phyloP scores from a whole-genome alignment of 805 yeast genomes.

The Candida pini region DNA sequence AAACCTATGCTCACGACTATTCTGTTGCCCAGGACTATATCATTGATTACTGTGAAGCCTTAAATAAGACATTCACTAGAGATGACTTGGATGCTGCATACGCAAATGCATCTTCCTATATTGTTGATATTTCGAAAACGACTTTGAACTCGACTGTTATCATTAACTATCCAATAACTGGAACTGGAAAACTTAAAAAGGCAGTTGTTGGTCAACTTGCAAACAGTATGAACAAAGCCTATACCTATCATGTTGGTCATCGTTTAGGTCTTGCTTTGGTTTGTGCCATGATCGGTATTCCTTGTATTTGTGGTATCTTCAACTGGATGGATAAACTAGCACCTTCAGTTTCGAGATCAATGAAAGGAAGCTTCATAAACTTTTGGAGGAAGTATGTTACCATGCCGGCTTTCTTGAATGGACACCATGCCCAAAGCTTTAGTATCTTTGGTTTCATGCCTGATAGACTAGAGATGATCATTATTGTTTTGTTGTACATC shows the following conservation, averaged over 20 bases:
- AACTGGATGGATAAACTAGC: constrained; percentile 37
- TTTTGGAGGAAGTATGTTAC: constrained; percentile 22
- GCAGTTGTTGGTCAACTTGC: constrained; percentile 19
- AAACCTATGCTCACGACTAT: constrained; percentile 9
- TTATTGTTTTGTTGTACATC: constrained; percentile 34
- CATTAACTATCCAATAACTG: constrained; percentile 33
- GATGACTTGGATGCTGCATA: constrained; percentile 32
- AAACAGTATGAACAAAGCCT: too few species aligned
- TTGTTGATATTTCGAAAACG: constrained; percentile 27
- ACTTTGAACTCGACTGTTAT: constrained; percentile 28
- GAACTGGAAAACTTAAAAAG: constrained; percentile 15
- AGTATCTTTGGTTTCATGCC: constrained; percentile 36
- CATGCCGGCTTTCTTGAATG: constrained; percentile 19
- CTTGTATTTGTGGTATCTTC: constrained; percentile 35
- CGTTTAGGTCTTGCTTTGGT: constrained; percentile 42
- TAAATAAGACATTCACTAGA: constrained; percentile 25
- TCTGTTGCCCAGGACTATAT: constrained; percentile 18
- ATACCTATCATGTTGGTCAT: constrained; percentile 19
- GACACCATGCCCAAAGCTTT: constrained; percentile 16
- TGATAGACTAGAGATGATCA: constrained; percentile 44
- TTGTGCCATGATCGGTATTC: constrained; percentile 43
- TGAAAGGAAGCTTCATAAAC: constrained; percentile 25
- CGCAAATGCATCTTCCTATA: constrained; percentile 35
- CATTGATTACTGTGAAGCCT: constrained; percentile 14
- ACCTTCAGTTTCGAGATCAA: constrained; percentile 30